These are phyloP conservation scores for Neurospora sp. DNA, from an alignment of 495 filamentous ascomycete genomes.

Conservation along the genomic window DNA sequence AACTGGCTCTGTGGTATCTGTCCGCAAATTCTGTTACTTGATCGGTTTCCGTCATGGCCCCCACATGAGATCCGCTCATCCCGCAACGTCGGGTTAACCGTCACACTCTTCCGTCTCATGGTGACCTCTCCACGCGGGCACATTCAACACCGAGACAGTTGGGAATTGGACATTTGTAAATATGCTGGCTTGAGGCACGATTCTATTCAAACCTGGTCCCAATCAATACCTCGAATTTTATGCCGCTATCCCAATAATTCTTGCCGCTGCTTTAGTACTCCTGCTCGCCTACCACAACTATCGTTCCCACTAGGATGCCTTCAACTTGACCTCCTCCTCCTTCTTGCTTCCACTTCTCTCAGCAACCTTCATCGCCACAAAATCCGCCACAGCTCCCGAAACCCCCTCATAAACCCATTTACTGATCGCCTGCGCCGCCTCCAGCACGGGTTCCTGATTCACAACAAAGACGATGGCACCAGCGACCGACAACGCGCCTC, in stretches of 20 bases:
- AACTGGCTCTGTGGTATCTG: neutral
- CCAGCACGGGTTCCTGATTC: neutral
- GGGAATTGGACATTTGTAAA: neutral
- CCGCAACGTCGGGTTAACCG: neutral
- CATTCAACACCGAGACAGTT: neutral
- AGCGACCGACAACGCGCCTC: neutral
- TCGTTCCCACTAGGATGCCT: neutral
- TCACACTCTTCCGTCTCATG: neutral
- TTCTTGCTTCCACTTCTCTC: neutral
- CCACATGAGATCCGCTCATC: neutral
- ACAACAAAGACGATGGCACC: neutral
- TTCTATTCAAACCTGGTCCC: neutral
- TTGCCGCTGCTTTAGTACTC: neutral
- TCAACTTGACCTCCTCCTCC: neutral
- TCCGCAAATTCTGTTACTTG: neutral
- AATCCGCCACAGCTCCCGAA: slow-evolving; percentile 12
- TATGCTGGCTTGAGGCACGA: neutral
- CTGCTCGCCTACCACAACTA: neutral
- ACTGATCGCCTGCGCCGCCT: neutral
- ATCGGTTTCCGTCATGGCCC: neutral
- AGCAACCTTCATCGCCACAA: slow-evolving; percentile 5
- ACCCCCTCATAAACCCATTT: slow-evolving; percentile 3
- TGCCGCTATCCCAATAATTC: neutral
- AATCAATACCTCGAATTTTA: neutral
- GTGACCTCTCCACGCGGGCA: neutral